Conservation (phyloP, 2,329 filamentous ascomycete genomes). For the Cladophialophora carrionii region DNA sequence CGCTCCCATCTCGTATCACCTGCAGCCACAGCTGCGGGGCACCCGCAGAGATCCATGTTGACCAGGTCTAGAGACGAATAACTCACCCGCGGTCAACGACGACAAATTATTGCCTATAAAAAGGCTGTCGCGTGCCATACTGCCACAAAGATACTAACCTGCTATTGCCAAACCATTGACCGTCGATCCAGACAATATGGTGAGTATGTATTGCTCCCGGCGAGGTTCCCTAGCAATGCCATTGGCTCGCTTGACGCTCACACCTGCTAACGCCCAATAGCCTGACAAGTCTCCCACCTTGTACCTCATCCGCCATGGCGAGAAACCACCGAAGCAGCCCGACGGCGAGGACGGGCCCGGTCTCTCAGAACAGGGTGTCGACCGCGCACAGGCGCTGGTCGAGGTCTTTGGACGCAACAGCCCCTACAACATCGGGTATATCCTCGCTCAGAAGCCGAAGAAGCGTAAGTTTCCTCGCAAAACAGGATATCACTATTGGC, state of each 20-base stretch:
- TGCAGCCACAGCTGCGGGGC: conserved; percentile 7
- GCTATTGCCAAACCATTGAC: background rate
- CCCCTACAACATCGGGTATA: conserved; percentile 60
- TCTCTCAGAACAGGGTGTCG: conserved; percentile 55
- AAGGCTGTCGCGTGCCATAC: conserved; percentile 1
- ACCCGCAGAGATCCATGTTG: background rate
- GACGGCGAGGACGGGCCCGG: conserved; percentile 45
- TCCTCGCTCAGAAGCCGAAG: conserved; percentile 62
- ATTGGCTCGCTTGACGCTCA: background rate
- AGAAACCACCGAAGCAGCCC: conserved; percentile 58
- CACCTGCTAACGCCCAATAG: background rate
- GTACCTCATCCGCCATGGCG: conserved; percentile 67
- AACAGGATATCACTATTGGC: background rate
- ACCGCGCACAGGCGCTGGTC: conserved; percentile 64
- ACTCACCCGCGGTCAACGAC: background rate
- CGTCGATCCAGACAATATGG: background rate
- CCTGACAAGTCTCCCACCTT: conserved; percentile 51
- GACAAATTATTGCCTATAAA: background rate
- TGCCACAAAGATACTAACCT: background rate
- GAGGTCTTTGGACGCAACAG: conserved; percentile 59
- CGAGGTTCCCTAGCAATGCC: background rate
- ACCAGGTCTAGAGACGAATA: background rate
- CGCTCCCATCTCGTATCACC: background rate
- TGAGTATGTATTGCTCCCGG: background rate
- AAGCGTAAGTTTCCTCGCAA: conserved; percentile 17